Conservation (phyloP, 2,329 filamentous ascomycete genomes). For the Colletotrichum chrysophilum region DNA sequence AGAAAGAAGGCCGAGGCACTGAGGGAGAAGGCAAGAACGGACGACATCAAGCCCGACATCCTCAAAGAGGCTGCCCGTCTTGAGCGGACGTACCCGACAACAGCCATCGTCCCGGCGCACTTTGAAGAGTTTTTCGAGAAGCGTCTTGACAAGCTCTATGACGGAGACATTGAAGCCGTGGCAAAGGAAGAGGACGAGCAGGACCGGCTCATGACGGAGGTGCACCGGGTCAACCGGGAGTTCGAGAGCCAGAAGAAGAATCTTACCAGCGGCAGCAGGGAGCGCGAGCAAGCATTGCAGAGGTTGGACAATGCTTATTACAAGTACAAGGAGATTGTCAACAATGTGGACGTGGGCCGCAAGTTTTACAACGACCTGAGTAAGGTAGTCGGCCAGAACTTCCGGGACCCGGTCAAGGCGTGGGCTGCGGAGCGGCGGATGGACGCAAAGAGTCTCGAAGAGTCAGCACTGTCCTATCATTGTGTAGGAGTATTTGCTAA, state of each 20-base stretch:
- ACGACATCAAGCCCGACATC: constrained; percentile 89
- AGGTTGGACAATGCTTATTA: constrained; percentile 88
- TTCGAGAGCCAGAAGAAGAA: constrained; percentile 76
- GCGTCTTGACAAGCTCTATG: constrained; percentile 77
- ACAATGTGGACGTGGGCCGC: constrained; percentile 86
- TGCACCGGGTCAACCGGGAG: constrained; percentile 77
- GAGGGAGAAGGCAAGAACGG: constrained; percentile 78
- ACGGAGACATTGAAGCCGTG: constrained; percentile 75
- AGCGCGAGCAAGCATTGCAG: constrained; percentile 87
- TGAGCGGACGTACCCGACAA: constrained; percentile 85
- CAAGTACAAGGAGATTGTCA: constrained; percentile 95
- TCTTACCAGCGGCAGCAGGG: constrained; percentile 67
- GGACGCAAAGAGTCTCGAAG: constrained; percentile 81
- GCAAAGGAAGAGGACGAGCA: constrained; percentile 79
- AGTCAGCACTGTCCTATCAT: constrained; percentile 54
- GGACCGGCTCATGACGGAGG: constrained; percentile 69
- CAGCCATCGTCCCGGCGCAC: constrained; percentile 83
- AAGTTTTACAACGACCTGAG: constrained; percentile 98
- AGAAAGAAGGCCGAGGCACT: constrained; percentile 80
- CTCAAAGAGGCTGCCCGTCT: constrained; percentile 82
- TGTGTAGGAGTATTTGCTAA: neutral
- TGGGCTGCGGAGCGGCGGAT: constrained; percentile 83
- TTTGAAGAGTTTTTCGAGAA: constrained; percentile 92
- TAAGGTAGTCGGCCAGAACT: constrained; percentile 79
- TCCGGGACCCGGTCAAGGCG: constrained; percentile 76